A percentile compares a stretch with the other conserved stretches of the same genome.
Evolutionary conservation across 1,284 basidiomycete genomes (phyloP).

Genomic region (Caloboletus firmus): DNA sequence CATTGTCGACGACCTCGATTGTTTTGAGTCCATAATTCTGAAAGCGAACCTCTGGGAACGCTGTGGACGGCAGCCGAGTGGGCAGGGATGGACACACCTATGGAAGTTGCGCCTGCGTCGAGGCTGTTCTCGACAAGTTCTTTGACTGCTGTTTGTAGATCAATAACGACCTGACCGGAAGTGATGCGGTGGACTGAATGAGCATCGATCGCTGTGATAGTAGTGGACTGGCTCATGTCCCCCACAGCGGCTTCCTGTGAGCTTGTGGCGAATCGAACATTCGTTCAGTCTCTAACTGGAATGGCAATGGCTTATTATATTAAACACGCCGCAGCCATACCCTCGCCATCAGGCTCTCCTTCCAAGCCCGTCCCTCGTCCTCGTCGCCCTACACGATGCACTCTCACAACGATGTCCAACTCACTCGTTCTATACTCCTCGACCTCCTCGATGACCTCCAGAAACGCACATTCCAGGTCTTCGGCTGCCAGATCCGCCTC

Average conservation of each 20-base stretch:
- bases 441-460: conserved; percentile 52
- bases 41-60: conserved; percentile 80
- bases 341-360: too few relatives aligned
- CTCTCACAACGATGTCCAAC: conserved; percentile 40
- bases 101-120: conserved; percentile 86
- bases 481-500: conserved; percentile 51
- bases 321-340: conserved; percentile 12
- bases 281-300: neutral
- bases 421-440: conserved; percentile 39
- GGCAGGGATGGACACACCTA: conserved; percentile 52
- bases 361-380: too few relatives aligned
- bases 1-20: conserved; percentile 94
- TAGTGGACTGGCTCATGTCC: conserved; percentile 1
- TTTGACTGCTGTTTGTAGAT: conserved; percentile 92
- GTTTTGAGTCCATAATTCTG: conserved; percentile 85
- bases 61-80: neutral
- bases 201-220: conserved; percentile 67
- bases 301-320: neutral
- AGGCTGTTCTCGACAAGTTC: conserved; percentile 97
- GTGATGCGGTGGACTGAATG: conserved; percentile 67
- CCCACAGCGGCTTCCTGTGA: conserved; percentile 1
- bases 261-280: neutral
- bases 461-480: conserved; percentile 41
- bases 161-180: conserved; percentile 93
- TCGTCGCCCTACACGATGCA: conserved; percentile 15